phyloP scores from a whole-genome alignment of 805 yeast species.

The Debaryomyces castellii region DNA sequence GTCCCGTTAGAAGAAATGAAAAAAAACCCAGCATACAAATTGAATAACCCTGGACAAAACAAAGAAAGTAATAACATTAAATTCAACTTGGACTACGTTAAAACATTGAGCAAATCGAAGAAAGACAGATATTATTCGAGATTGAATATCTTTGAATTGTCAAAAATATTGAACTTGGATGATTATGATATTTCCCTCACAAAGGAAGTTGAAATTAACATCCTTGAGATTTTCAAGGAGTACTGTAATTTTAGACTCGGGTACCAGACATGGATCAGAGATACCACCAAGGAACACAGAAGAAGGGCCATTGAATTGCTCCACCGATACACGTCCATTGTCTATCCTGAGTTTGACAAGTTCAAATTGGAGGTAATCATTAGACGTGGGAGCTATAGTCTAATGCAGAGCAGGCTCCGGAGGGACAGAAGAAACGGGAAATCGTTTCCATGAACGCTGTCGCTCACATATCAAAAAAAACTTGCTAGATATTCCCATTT shows the following conservation, averaged over 20 bases:
- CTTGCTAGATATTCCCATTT: too few species aligned
- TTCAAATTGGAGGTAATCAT: slow-evolving; percentile 67
- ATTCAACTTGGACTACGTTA: slow-evolving; percentile 5
- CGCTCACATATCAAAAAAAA: not conserved
- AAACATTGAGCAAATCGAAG: slow-evolving; percentile 5
- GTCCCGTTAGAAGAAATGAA: slow-evolving; percentile 11
- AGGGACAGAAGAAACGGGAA: slow-evolving; percentile 41
- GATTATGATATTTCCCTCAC: slow-evolving; percentile 50
- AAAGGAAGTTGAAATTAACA: slow-evolving; percentile 50
- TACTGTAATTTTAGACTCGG: slow-evolving; percentile 74
- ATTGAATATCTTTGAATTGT: slow-evolving; percentile 55
- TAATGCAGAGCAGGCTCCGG: slow-evolving; percentile 77
- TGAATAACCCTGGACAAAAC: slow-evolving; percentile 4
- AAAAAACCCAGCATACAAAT: slow-evolving; percentile 6
- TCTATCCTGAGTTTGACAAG: slow-evolving; percentile 50
- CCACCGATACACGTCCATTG: slow-evolving; percentile 42
- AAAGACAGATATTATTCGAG: slow-evolving; percentile 39
- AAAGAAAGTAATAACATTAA: not conserved
- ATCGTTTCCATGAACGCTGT: not conserved
- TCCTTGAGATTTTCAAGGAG: slow-evolving; percentile 51
- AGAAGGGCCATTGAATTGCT: slow-evolving; percentile 48
- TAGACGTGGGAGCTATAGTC: slow-evolving; percentile 75
- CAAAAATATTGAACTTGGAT: slow-evolving; percentile 51
- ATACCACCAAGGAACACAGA: slow-evolving; percentile 59
- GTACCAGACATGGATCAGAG: slow-evolving; percentile 81